Percentiles rank a stretch among this genome's conserved stretches.
Conservation (phyloP, 257 asterid species). For the Solanum tacnaense region DNA sequence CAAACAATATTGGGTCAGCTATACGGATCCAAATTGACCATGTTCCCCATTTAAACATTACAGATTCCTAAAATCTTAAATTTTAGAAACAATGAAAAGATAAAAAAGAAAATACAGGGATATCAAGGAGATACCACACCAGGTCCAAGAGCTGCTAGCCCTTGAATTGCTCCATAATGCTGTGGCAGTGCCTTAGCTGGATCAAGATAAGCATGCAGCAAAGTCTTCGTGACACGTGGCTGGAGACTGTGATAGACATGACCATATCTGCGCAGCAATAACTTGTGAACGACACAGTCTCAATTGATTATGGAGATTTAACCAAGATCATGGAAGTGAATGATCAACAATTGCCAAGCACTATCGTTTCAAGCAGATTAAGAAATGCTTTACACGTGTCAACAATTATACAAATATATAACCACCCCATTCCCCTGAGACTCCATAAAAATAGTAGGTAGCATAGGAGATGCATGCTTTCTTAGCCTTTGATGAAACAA, state of each 20-base stretch:
- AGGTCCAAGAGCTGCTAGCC: constrained; percentile 88
- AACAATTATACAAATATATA: neutral
- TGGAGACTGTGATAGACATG: constrained; percentile 82
- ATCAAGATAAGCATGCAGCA: constrained; percentile 77
- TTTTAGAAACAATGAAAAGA: neutral
- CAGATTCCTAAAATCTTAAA: neutral
- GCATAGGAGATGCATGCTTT: neutral
- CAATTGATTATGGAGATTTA: neutral
- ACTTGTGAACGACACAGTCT: neutral
- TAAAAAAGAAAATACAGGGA: neutral
- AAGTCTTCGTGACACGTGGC: constrained; percentile 81
- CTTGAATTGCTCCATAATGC: constrained; percentile 97
- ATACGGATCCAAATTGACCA: neutral
- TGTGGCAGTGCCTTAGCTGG: constrained; percentile 85
- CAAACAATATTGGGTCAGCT: neutral
- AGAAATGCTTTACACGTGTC: neutral
- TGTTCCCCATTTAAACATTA: neutral
- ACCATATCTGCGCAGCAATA: constrained; percentile 51
- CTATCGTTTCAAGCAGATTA: neutral
- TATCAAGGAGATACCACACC: constrained; percentile 52
- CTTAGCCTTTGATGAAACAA: neutral
- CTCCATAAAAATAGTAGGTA: neutral
- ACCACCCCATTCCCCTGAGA: neutral
- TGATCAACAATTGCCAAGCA: neutral
- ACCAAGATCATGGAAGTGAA: neutral